Conservation (phyloP, 495 filamentous ascomycete genomes). For the Parmelia sp. region DNA sequence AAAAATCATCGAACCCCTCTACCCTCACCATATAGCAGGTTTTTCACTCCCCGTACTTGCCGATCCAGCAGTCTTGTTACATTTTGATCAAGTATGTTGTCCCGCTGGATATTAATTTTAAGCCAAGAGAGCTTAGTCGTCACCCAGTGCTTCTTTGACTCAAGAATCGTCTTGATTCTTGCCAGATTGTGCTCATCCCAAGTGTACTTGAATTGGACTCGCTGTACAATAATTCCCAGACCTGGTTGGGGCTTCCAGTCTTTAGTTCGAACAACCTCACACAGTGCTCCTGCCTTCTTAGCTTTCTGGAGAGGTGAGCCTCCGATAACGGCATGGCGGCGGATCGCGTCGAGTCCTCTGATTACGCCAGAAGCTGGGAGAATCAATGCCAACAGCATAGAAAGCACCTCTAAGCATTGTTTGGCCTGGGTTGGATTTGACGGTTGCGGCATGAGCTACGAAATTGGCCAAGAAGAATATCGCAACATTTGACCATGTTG, state of each 20-base stretch:
- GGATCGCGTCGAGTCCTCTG: constrained; percentile 29
- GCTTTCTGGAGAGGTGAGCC: constrained; percentile 27
- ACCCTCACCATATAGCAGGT: no score
- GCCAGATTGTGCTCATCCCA: no score
- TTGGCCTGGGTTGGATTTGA: constrained; percentile 39
- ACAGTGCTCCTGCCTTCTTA: constrained; percentile 31
- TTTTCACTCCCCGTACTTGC: no score
- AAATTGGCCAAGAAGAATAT: constrained; percentile 32
- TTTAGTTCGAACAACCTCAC: constrained; percentile 30
- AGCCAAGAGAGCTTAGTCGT: no score
- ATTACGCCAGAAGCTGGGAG: constrained; percentile 31
- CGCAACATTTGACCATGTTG: constrained; percentile 22
- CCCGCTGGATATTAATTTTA: no score
- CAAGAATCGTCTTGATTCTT: no score
- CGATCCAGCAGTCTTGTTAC: no score
- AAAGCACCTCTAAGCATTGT: constrained; percentile 20
- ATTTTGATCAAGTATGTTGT: no score
- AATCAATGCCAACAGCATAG: constrained; percentile 27
- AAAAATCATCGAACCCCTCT: no score
- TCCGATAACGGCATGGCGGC: constrained; percentile 22
- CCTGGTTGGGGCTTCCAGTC: not conserved
- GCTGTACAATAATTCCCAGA: no score
- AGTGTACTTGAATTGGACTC: no score
- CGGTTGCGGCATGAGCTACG: constrained; percentile 40
- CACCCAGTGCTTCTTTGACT: no score